Base-by-base conservation (phyloP, 2,329 filamentous ascomycete species). In the Colletotrichum melonis region DNA sequence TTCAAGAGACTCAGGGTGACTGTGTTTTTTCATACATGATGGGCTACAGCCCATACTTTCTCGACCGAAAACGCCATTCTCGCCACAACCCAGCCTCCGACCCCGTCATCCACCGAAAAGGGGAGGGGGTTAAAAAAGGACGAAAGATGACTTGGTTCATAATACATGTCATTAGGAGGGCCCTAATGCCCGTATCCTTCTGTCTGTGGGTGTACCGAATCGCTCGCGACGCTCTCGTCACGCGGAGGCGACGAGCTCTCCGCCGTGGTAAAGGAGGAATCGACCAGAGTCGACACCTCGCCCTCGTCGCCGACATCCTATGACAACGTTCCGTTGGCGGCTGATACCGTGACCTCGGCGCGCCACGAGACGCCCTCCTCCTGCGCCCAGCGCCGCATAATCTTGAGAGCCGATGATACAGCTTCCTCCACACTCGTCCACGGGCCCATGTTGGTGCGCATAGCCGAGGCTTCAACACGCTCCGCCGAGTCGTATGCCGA, bases 381-480 rank as follows among this genome's bases (percentile, higher is more conserved):
- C 9, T 82, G 80, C 57, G 84, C 85, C 84, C 86, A 88, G 28
- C 80, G 78, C 3, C 80, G 80, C 75, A 89, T 78, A 5, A 87
- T 78, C 7, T 78, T 79, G 68, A 88, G 75, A 14, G 82, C 80
- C 5, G 79, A 78, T 8, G 79, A 77, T 14, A 84, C 83, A 7
- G 84, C 80, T 16, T 88, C 86, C 69, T 88, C 85, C 11, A 87
- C 79, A 3, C 80, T 80, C 9, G 82, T 83, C 86, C 86, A 87
- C 0, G 84, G 83, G 1, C 82, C 83, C n/a, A 84, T 75, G 63
- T 76, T 77, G 14, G 76, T 73, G 32, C 74, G 75, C 76, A 78
- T 70, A 32, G 78, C 65, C 5, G 74, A 67, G 64, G 78, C 78
- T 5, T 79, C 77, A 14, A 84, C 80, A 38, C 76, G 74, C 2